Evolutionary conservation across 1,284 basidiomycete species (phyloP).

Genomic region (Meira miltonrushii): DNA sequence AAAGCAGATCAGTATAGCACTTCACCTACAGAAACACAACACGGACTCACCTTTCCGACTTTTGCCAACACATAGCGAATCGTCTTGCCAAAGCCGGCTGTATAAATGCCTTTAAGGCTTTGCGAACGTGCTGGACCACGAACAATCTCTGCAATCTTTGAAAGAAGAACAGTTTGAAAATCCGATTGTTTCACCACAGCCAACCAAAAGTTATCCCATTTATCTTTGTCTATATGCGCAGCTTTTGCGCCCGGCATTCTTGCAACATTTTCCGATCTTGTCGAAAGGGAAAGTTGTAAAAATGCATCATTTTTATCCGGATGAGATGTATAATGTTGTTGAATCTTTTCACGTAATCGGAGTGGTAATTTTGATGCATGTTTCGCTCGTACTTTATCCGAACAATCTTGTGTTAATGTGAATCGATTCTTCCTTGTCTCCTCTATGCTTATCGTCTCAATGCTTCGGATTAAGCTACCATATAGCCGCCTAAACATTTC

Average conservation of each 20-base stretch:
- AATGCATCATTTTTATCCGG: constrained; percentile 37
- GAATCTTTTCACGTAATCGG: constrained; percentile 32
- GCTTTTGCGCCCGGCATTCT: constrained; percentile 10
- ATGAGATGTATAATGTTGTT: constrained; percentile 27
- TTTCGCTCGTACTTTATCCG: constrained; percentile 22
- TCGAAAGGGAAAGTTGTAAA: constrained; percentile 33
- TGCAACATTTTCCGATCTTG: constrained; percentile 13
- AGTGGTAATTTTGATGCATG: constrained; percentile 35
- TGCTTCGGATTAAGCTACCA: constrained; percentile 56
- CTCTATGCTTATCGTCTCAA: constrained; percentile 38
- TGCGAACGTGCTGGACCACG: constrained; percentile 40
- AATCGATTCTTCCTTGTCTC: constrained; percentile 26
- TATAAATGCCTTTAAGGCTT: constrained; percentile 49
- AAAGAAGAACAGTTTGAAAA: constrained; percentile 33
- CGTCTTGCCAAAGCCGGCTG: constrained; percentile 44
- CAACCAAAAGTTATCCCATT: constrained; percentile 16
- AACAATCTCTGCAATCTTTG: constrained; percentile 37
- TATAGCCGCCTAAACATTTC: constrained; percentile 83
- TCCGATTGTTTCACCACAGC: constrained; percentile 17
- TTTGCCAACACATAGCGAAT: constrained; percentile 44
- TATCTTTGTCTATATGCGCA: constrained; percentile 3
- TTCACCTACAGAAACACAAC: neutral
- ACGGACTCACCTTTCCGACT: constrained; percentile 37
- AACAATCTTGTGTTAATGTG: constrained; percentile 31
- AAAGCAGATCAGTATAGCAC: constrained; percentile 1